These are phyloP conservation scores for Aspergillus chevalieri DNA, from an alignment of 2,329 filamentous ascomycete genomes.

Conservation along the genomic window DNA sequence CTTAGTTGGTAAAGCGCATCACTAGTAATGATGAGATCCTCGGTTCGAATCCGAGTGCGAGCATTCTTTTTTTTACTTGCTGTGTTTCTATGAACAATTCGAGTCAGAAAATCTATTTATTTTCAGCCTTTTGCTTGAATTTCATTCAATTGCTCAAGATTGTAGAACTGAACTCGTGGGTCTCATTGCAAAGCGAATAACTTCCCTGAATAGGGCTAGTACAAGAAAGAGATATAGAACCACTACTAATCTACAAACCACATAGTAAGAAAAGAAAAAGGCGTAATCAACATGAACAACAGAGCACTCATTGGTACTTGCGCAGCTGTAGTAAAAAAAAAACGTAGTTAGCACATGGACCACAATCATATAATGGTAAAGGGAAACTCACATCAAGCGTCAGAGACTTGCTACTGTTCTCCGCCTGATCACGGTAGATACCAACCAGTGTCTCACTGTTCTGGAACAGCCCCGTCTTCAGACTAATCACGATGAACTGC, in stretches of 20 bases:
- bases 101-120: no score
- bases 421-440: constrained; percentile 89
- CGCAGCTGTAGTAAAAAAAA: neutral
- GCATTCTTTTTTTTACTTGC: no score
- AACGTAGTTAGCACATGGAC: neutral
- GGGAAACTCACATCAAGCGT: constrained; percentile 80
- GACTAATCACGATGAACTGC: constrained; percentile 97
- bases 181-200: no score
- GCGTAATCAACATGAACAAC: neutral
- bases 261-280: neutral
- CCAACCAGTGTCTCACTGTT: constrained; percentile 93
- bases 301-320: constrained; percentile 1
- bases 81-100: no score
- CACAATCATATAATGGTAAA: neutral
- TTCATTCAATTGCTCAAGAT: no score
- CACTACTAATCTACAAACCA: neutral
- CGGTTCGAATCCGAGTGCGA: no score
- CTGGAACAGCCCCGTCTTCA: constrained; percentile 94
- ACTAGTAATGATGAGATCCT: no score
- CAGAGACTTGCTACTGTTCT: constrained; percentile 84
- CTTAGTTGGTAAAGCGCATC: no score
- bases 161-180: no score
- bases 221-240: no score
- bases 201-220: no score
- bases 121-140: no score